These are phyloP conservation scores for Sarocladiaceae sp. DNA, from an alignment of 2,329 filamentous ascomycete genomes.

Conservation along the genomic window DNA sequence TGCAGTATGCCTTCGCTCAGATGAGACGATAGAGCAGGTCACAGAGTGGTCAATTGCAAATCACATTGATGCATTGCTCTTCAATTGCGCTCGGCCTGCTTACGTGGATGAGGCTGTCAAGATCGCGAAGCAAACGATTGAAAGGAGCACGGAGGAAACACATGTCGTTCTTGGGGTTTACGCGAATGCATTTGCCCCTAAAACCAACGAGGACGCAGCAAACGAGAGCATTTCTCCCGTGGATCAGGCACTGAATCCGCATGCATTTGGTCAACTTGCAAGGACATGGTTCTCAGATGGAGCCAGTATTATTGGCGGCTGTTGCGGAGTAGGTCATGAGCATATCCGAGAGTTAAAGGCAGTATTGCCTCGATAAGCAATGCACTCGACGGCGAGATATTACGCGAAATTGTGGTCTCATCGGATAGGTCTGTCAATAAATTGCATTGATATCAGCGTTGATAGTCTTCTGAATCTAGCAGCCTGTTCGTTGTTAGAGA, in stretches of 20 bases:
- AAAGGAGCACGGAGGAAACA: not conserved
- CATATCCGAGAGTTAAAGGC: not conserved
- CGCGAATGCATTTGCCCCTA: not conserved
- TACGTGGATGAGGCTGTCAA: not conserved
- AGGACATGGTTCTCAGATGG: not conserved
- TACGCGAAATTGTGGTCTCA: too few relatives aligned
- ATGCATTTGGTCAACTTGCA: not conserved
- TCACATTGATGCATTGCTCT: not conserved
- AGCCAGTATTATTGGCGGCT: not conserved
- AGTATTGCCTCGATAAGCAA: not conserved
- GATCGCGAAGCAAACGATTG: not conserved
- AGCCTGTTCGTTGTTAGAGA: too few relatives aligned
- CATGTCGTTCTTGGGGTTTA: not conserved
- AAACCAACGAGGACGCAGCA: not conserved
- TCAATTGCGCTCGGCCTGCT: not conserved
- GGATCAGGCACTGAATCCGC: not conserved
- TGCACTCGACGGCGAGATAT: constrained; percentile 40
- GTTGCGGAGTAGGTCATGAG: not conserved
- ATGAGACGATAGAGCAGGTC: not conserved
- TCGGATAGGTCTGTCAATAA: too few relatives aligned
- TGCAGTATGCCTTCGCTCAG: not conserved
- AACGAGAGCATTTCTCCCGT: not conserved
- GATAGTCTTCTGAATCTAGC: too few relatives aligned
- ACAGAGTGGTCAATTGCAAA: not conserved
- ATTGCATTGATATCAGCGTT: too few relatives aligned